Base-by-base conservation (phyloP, 495 filamentous ascomycete genomes). In the Neohortaea acidophila region DNA sequence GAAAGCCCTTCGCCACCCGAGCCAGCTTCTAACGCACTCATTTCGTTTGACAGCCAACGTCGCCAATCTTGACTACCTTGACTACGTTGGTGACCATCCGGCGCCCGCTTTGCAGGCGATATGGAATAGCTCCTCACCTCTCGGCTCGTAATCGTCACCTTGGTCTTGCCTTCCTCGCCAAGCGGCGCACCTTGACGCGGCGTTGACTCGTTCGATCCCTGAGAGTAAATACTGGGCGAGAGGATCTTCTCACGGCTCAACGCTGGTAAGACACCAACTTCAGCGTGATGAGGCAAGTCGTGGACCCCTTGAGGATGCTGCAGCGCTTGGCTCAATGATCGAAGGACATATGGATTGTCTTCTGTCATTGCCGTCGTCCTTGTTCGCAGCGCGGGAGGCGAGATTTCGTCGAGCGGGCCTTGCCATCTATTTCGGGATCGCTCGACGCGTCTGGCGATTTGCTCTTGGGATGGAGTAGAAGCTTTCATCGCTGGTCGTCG, bases 171-270 rank as follows among this genome's bases (percentile, higher is more conserved):
- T 3, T 41, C 30, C 18, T 38, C 47, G 18, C 28, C 53, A n/a
- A n/a, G n/a, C 12, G 45, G 46, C 4, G 41, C 43, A 18, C 42
- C 46, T 2, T 51, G 45, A 17, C 41, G 23, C n/a, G 53, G 38
- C 18, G 52, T 52, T 7, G 44, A 28, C 17, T 48, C 53, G 37
- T 59, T 48, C 1, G 47, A 56, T 20, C 46, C 51, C 11, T 47
- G 48, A 11, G 58, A 60, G 33, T 60, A 60, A 9, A 60, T 27
- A 34, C 58, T 60, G 2, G 58, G 58, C 6, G 58, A 60, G 12
- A 60, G 21, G 11, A 51, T 24, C 1, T 33, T 41, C 11, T 24
- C 32, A 2, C 30, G n/a, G n/a, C 9, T n/a, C 24, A 18, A 12
- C 10, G 19, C 25, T 4, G 13, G 2, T 9, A 24, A 21, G 11